phyloP scores from a whole-genome alignment of 352 stramenopile genomes.

The Phytopythium vexans region DNA sequence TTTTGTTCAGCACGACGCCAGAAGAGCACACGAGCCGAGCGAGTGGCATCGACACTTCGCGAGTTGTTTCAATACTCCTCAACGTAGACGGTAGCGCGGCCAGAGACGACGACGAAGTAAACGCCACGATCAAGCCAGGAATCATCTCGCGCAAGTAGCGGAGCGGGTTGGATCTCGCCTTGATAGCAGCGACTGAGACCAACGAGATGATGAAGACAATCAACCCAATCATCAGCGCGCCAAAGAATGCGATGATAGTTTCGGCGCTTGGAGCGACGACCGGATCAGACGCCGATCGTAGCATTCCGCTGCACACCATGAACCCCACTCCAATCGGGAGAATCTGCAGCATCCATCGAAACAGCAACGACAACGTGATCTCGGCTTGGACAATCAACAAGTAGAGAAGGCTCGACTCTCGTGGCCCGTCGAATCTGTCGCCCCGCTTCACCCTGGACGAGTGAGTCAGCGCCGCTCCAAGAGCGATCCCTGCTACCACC shows the following conservation, averaged over 20 bases:
- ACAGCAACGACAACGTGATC: constrained; percentile 31
- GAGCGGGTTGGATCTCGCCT: constrained; percentile 49
- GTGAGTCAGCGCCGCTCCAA: constrained; percentile 27
- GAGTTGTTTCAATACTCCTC: constrained; percentile 41
- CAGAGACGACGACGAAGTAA: constrained; percentile 47
- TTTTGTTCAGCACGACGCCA: constrained; percentile 55
- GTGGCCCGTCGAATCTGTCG: constrained; percentile 7
- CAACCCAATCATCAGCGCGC: constrained; percentile 44
- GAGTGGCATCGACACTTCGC: constrained; percentile 52
- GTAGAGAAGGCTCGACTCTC: constrained; percentile 38
- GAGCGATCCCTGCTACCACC: constrained; percentile 22
- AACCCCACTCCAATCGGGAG: constrained; percentile 40
- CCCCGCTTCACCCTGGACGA: constrained; percentile 5
- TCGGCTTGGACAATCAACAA: constrained; percentile 44
- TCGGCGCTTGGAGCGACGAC: constrained; percentile 12
- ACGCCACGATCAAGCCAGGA: constrained; percentile 43
- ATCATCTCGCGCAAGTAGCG: constrained; percentile 41
- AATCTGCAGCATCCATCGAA: constrained; percentile 32
- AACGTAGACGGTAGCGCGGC: constrained; percentile 49
- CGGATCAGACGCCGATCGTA: constrained; percentile 15
- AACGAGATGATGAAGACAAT: constrained; percentile 35
- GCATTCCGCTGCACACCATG: constrained; percentile 38
- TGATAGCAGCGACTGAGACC: constrained; percentile 28
- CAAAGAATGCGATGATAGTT: constrained; percentile 34
- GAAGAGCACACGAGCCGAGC: constrained; percentile 52